Evolutionary conservation across 164 flowering plant genomes (phyloP).

Genomic region (Hamamelis virginiana): DNA sequence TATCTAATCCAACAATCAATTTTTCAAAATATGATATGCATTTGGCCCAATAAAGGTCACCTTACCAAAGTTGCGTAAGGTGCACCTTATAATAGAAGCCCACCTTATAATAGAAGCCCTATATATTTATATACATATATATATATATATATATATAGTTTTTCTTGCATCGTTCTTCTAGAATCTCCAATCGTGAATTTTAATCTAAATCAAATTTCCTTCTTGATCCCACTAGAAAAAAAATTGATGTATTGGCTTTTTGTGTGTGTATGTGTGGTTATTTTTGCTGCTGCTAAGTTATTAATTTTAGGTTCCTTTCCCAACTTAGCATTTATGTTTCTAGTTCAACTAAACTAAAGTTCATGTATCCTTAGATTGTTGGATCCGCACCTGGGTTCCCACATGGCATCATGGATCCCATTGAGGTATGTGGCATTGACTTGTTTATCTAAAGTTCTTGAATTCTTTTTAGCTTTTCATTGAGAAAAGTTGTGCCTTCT

Average conservation of each 20-base stretch:
- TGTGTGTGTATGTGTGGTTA: neutral
- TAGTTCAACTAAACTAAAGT: constrained; percentile 6
- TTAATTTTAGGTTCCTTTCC: neutral
- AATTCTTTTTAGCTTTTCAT: constrained; percentile 4
- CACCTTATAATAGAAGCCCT: too few relatives aligned
- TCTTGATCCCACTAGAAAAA: neutral
- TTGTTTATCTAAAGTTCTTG: neutral
- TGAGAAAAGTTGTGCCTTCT: constrained; percentile 6
- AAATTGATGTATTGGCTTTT: neutral
- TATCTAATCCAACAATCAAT: too few relatives aligned
- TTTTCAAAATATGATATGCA: too few relatives aligned
- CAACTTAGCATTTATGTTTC: neutral
- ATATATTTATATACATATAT: too few relatives aligned
- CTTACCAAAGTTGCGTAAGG: too few relatives aligned
- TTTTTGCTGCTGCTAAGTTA: too few relatives aligned
- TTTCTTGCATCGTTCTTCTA: neutral
- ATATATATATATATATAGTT: too few relatives aligned
- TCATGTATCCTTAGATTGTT: constrained; percentile 66
- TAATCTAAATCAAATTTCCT: neutral
- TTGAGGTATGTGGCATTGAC: constrained; percentile 56
- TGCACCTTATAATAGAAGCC: too few relatives aligned
- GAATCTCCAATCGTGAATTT: neutral
- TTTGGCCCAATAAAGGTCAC: too few relatives aligned
- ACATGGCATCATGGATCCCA: constrained; percentile 96
- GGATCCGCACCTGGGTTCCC: constrained; percentile 99